phyloP scores from a whole-genome alignment of 495 filamentous ascomycete species.

The Jackrogersella multiformis region DNA sequence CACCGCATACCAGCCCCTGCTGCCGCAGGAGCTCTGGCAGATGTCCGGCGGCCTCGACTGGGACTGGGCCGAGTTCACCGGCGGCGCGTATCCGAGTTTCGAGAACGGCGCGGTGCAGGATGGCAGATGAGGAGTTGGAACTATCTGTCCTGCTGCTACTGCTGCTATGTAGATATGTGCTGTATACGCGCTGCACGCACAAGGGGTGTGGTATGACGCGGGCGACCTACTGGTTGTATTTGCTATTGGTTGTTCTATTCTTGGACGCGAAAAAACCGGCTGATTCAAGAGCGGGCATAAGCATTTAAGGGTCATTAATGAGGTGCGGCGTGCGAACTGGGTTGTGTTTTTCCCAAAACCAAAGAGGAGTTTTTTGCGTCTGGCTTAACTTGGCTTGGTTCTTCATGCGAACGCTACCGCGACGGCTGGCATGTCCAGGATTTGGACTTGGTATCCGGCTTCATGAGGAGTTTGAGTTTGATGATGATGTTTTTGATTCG shows the following conservation, averaged over 20 bases:
- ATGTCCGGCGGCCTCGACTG: constrained; percentile 97
- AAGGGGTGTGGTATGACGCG: too few relatives aligned
- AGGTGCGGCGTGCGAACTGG: not conserved
- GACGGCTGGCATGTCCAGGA: constrained; percentile 21
- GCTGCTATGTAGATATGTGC: not conserved
- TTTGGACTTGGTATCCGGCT: constrained; percentile 3
- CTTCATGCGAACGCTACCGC: constrained; percentile 18
- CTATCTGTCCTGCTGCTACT: not conserved
- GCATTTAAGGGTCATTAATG: constrained; percentile 4
- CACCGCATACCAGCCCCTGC: constrained; percentile 91
- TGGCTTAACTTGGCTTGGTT: not conserved
- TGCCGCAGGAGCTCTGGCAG: constrained; percentile 97
- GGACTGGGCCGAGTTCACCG: constrained; percentile 95
- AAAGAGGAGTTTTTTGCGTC: not conserved
- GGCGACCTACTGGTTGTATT: not conserved
- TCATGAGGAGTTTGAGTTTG: constrained; percentile 22
- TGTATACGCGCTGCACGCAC: not conserved
- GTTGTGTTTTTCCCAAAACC: not conserved
- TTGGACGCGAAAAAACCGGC: not conserved
- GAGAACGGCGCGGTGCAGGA: constrained; percentile 56
- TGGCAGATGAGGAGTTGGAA: not conserved
- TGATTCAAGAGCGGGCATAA: constrained; percentile 8
- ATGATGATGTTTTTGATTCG: not conserved
- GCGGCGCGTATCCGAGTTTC: constrained; percentile 60
- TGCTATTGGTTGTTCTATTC: not conserved